Conservation (phyloP, 2,329 filamentous ascomycete species). For the Trichoderma oligosporum region DNA sequence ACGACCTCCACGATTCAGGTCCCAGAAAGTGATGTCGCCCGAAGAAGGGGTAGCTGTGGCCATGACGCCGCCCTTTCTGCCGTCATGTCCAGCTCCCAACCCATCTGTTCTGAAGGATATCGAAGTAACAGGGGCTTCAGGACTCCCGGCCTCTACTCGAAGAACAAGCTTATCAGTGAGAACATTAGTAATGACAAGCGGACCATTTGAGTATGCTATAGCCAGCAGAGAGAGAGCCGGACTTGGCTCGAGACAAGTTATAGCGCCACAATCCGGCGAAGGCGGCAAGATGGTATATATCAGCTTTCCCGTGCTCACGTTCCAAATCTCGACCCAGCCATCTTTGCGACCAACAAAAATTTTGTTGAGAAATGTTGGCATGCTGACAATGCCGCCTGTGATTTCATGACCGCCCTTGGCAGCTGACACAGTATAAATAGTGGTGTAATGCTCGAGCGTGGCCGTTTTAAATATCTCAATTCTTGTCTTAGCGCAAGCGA, state of each 20-base stretch:
- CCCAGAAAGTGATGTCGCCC: slow-evolving; percentile 94
- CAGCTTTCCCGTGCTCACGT: slow-evolving; percentile 84
- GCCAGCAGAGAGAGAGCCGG: slow-evolving; percentile 82
- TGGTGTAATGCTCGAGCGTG: slow-evolving; percentile 86
- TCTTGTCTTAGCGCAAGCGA: slow-evolving; percentile 70
- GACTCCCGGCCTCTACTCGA: slow-evolving; percentile 61
- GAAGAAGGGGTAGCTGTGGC: slow-evolving; percentile 75
- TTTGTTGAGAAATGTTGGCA: slow-evolving; percentile 97
- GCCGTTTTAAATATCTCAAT: slow-evolving; percentile 87
- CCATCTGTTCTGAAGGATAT: slow-evolving; percentile 91
- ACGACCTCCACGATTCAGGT: slow-evolving; percentile 82
- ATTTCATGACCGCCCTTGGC: slow-evolving; percentile 62
- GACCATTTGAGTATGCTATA: slow-evolving; percentile 78
- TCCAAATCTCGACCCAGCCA: slow-evolving; percentile 95
- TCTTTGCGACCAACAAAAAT: slow-evolving; percentile 84
- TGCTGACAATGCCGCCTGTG: slow-evolving; percentile 74
- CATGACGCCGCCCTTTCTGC: slow-evolving; percentile 84
- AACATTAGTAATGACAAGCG: slow-evolving; percentile 77
- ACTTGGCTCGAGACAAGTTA: slow-evolving; percentile 83
- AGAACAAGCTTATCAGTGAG: slow-evolving; percentile 71
- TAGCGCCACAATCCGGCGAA: slow-evolving; percentile 65
- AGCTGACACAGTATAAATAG: slow-evolving; percentile 59
- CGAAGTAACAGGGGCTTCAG: slow-evolving; percentile 66
- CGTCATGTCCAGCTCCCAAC: slow-evolving; percentile 81
- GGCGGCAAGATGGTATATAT: slow-evolving; percentile 86